Conservation (phyloP, 148 eudicot species). For the Camellia lanceoleosa region DNA sequence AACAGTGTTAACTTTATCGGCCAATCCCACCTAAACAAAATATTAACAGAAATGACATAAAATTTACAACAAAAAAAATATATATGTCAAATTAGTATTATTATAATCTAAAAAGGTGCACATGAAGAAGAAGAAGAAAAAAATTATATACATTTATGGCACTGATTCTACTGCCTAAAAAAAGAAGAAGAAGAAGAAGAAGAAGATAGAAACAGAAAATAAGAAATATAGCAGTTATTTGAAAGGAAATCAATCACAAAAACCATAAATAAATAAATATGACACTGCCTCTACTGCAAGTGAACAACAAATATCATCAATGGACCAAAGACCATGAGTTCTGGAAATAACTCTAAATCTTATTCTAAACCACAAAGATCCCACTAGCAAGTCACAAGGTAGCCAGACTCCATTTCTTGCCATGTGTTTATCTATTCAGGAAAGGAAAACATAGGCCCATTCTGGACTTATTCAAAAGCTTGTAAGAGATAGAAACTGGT, state of each 20-base stretch:
- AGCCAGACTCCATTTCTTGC: background rate
- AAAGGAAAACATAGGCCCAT: background rate
- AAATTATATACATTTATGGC: background rate
- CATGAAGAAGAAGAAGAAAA: background rate
- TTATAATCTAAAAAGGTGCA: background rate
- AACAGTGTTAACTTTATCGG: slow-evolving; percentile 74
- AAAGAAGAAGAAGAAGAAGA: background rate
- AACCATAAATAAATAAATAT: background rate
- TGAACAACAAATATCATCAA: background rate
- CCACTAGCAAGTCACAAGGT: slow-evolving; percentile 1
- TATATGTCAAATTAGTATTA: background rate
- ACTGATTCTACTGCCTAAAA: background rate
- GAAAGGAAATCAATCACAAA: background rate
- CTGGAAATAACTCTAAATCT: background rate
- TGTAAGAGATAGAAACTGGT: background rate
- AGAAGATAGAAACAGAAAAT: background rate
- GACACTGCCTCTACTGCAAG: slow-evolving; percentile 4
- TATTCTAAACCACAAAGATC: background rate
- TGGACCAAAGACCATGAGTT: background rate
- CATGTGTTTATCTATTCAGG: background rate
- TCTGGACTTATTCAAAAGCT: background rate
- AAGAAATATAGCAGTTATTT: background rate
- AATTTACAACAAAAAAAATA: background rate
- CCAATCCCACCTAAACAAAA: slow-evolving; percentile 77
- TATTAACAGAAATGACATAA: background rate